Evolutionary conservation across 179 eudicot species (phyloP).

Genomic region (Gypsophila paniculata): DNA sequence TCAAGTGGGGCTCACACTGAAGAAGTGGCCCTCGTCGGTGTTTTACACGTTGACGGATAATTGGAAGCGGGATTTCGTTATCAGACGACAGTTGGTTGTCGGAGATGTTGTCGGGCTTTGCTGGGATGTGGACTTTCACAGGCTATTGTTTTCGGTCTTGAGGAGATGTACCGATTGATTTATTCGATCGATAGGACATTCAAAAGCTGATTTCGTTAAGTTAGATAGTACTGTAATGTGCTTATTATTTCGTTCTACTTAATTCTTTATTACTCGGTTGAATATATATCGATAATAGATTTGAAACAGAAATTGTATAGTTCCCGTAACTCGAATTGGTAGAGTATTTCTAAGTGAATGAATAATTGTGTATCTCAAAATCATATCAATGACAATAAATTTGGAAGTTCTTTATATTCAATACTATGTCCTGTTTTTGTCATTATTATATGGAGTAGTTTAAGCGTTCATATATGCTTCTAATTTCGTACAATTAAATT

Average conservation of each 20-base stretch:
- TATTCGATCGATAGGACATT: no score
- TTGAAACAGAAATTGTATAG: no score
- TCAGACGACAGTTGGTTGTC: background rate
- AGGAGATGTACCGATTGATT: background rate
- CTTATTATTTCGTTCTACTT: no score
- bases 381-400: no score
- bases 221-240: no score
- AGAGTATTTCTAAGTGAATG: no score
- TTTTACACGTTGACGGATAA: background rate
- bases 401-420: background rate
- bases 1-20: background rate
- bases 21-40: background rate
- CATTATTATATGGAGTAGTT: background rate
- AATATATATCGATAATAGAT: no score
- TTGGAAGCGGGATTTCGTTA: background rate
- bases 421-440: background rate
- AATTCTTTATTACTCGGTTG: no score
- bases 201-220: no score
- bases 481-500: background rate
- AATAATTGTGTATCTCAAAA: no score
- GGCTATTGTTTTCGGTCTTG: slow-evolving; percentile 2
- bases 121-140: background rate
- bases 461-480: background rate
- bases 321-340: no score
- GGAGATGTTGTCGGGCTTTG: background rate